phyloP scores from a whole-genome alignment of 2,329 filamentous ascomycete genomes.

The Ilyonectria sp. region DNA sequence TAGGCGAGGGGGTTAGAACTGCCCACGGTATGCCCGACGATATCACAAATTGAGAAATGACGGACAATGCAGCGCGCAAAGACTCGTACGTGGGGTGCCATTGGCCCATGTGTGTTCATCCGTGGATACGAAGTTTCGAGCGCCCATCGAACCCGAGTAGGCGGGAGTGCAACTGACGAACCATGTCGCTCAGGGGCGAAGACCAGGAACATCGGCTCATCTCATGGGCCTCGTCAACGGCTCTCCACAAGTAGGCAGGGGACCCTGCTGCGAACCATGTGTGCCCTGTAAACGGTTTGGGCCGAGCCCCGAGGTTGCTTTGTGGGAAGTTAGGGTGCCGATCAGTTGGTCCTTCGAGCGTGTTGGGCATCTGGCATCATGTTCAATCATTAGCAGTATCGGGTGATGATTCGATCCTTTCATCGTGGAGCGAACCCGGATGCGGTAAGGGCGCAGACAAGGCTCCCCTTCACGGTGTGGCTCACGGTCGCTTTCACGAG shows the following conservation, averaged over 20 bases:
- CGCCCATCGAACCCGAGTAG: conserved; percentile 12
- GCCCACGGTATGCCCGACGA: conserved; percentile 3
- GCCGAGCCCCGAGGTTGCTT: conserved; percentile 7
- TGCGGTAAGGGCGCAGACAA: conserved; percentile 11
- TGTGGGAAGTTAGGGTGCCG: conserved; percentile 2
- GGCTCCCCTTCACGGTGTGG: conserved; percentile 12
- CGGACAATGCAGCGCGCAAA: not conserved
- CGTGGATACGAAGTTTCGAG: conserved; percentile 4
- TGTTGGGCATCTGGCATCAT: conserved; percentile 16
- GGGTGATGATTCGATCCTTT: conserved; percentile 30
- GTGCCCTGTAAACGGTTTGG: conserved; percentile 5
- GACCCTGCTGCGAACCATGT: not conserved
- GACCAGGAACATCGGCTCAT: conserved; percentile 26
- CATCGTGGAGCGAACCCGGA: conserved; percentile 14
- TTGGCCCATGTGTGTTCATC: not conserved
- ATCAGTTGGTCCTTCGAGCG: not conserved
- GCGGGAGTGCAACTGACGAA: conserved; percentile 11
- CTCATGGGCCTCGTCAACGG: conserved; percentile 28
- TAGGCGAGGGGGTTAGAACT: not conserved
- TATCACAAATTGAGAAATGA: conserved; percentile 18
- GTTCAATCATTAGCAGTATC: conserved; percentile 14
- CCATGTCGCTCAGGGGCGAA: conserved; percentile 23
- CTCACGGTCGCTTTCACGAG: conserved; percentile 11
- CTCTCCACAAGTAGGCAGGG: conserved; percentile 21
- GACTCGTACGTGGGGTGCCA: not conserved